Evolutionary conservation across 345 rosid genomes (phyloP), one percentile per base, ranked within the genome.

Genomic region (Trapa bicornis): DNA sequence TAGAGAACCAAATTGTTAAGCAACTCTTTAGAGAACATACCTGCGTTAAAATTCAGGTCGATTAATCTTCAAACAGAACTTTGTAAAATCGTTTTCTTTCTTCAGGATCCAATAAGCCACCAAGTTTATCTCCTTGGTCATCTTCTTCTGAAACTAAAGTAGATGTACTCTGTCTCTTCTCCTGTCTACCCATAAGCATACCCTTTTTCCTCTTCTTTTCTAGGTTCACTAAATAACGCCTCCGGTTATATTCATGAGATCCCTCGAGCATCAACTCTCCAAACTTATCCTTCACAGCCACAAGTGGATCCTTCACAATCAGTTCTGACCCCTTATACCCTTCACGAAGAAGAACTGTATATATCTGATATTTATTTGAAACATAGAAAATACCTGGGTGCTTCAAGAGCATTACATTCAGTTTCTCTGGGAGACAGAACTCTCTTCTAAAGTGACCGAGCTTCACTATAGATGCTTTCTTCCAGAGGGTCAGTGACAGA

Each of bases 241-340:
- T 85, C 29, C 64, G 80, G 66, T 90, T 90, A 70, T 81, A 84
- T 72, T 88, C 97, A 76, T 85, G 83, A 61, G 84, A 87, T 5
- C 98, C 98, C 70, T 88, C 96, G 72, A 85, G 89, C 97, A 93
- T 88, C 81, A 93, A 61, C 56, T 87, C 96, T 48, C 97, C 96
- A 73, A 83, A 88, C 73, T 85, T 90, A 71, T 86, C 89, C 94
- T 93, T 93, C 62, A 85, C 89, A 65, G 73, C 72, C 64, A 93
- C 88, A 6, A 90, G 85, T 13, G 94, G 91, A 78, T 93, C 91
- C 72, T 85, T 90, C 13, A 84, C 79, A 47, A 90, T 70, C 85
- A 93, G 62, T 41, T 90, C 92, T 0, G 91, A 78, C 22, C 97
- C 94, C 48, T 78, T 75, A 64, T 88, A 93, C 0, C 84, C 89